phyloP scores from a whole-genome alignment of 768 basidiomycete species.

The Termitomyces heimii region DNA sequence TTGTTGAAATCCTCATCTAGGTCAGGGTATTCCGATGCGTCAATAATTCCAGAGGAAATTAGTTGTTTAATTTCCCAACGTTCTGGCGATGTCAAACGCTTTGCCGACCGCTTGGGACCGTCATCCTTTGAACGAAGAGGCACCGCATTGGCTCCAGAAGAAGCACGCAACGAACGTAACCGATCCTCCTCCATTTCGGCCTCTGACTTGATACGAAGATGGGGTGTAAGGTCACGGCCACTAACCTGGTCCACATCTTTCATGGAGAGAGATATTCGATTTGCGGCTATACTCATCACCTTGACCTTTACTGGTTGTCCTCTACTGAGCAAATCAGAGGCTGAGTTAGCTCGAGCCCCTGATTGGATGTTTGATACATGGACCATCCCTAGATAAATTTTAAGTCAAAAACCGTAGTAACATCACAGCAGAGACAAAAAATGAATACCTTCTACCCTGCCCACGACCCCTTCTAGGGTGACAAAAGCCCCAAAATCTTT shows the following conservation, averaged over 20 bases:
- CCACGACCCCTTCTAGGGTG: conserved; percentile 77
- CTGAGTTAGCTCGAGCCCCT: conserved; percentile 80
- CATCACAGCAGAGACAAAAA: background rate
- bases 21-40: conserved; percentile 91
- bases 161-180: conserved; percentile 50
- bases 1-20: conserved; percentile 82
- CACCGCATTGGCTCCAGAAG: conserved; percentile 83
- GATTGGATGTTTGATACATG: conserved; percentile 91
- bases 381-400: conserved; percentile 70
- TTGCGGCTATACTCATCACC: conserved; percentile 89
- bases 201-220: conserved; percentile 90
- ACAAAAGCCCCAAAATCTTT: conserved; percentile 98
- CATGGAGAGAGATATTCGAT: conserved; percentile 84
- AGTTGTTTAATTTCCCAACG: conserved; percentile 99
- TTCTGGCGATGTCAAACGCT: conserved; percentile 91
- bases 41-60: conserved; percentile 90
- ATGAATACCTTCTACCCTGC: conserved; percentile 80
- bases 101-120: conserved; percentile 68
- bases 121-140: conserved; percentile 58
- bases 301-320: conserved; percentile 91
- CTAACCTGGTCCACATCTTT: conserved; percentile 93
- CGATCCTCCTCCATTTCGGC: conserved; percentile 88
- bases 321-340: conserved; percentile 79
- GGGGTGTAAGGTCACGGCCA: conserved; percentile 90
- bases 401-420: conserved; percentile 5